These are phyloP conservation scores for Botrytis hyacinthi DNA, from an alignment of 2,329 filamentous ascomycete genomes.

Conservation along the genomic window DNA sequence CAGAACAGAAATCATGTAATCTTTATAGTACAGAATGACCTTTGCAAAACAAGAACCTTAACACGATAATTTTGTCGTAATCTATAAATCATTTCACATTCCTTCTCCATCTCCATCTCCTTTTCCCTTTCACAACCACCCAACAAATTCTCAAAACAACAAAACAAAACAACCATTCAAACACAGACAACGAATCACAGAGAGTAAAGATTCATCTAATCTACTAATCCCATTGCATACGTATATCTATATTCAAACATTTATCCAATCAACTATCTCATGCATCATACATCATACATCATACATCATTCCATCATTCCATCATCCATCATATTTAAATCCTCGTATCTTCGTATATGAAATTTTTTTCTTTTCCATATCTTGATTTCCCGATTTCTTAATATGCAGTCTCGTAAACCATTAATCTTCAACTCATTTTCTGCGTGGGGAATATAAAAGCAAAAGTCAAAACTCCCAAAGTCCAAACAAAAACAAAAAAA, in stretches of 20 bases:
- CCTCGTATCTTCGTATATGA: not conserved
- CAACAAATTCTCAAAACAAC: not conserved
- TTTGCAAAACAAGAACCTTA: not conserved
- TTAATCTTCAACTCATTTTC: slow-evolving; percentile 1
- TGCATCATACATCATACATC: not conserved
- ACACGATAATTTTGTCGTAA: not conserved
- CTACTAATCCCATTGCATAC: not conserved
- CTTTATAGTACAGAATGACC: not conserved
- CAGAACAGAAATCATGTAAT: not conserved
- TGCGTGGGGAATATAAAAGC: not conserved
- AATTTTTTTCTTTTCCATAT: not conserved
- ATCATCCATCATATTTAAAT: not conserved
- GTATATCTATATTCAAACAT: not conserved
- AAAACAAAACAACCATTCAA: not conserved
- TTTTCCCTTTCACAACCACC: not conserved
- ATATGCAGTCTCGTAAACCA: not conserved
- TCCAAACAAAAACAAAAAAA: not conserved
- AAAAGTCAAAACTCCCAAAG: not conserved
- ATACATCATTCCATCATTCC: not conserved
- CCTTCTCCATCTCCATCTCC: not conserved
- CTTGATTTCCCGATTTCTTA: not conserved
- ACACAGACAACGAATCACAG: not conserved
- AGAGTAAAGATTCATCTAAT: not conserved
- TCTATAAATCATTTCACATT: not conserved
- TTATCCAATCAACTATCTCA: not conserved